These are phyloP conservation scores for Juncus inflexus DNA, from an alignment of 176 grass and related monocot genomes.

Conservation along the genomic window DNA sequence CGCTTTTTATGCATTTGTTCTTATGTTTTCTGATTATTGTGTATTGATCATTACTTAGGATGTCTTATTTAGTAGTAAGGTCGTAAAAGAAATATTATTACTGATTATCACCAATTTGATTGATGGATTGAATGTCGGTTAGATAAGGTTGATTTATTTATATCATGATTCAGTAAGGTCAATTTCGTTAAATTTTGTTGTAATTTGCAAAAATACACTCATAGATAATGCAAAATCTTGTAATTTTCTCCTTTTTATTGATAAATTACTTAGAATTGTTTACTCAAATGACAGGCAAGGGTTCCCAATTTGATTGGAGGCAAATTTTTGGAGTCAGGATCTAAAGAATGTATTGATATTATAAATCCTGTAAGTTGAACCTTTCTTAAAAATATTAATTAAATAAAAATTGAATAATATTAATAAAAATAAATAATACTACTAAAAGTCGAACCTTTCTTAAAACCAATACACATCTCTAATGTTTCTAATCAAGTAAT, in stretches of 20 bases:
- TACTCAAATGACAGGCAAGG: slow-evolving; percentile 35
- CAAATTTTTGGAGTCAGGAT: slow-evolving; percentile 66
- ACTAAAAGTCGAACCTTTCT: too few species aligned
- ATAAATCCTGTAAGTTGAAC: slow-evolving; percentile 62
- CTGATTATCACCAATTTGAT: background rate
- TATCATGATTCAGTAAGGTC: too few species aligned
- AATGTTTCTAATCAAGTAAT: too few species aligned
- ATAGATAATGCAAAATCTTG: background rate
- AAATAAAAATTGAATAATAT: background rate
- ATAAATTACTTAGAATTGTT: background rate
- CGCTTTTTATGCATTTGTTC: background rate
- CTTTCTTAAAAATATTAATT: background rate
- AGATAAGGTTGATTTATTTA: too few species aligned
- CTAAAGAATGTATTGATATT: slow-evolving; percentile 65
- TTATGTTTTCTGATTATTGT: background rate
- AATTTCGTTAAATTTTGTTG: too few species aligned
- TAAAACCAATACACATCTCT: too few species aligned
- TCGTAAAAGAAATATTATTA: background rate
- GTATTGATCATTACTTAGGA: background rate
- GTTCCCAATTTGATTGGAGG: slow-evolving; percentile 82
- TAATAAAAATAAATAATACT: background rate
- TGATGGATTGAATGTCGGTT: background rate
- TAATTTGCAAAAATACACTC: too few species aligned
- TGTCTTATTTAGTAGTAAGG: too few species aligned
- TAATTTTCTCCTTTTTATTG: background rate